Base-by-base conservation (phyloP, 805 yeast species). In the Priceomyces haplophilus region DNA sequence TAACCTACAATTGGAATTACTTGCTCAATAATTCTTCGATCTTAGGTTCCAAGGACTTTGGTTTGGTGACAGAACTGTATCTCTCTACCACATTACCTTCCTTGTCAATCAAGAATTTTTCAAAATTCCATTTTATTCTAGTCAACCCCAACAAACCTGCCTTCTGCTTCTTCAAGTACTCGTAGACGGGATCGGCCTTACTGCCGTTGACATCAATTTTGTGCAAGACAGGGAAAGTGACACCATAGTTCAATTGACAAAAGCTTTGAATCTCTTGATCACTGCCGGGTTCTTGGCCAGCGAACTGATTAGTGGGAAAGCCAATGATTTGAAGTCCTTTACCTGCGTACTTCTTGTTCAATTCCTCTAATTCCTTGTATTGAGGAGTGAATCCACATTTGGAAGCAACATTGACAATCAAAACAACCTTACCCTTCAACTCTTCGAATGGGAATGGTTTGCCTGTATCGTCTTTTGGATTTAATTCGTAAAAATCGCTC, bases 141-240 rank as follows among this genome's bases (percentile, higher is more conserved):
- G 46, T 65, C 48, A 69, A 56, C 0, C 75, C 74, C 52, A 71
- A 56, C 10, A 67, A 41, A 2, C 83, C 83, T 13, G 77, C 56
- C 53, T 76, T 76, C 51, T 77, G 61, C 33, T 67, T 36, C 72
- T 93, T 91, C 62, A 91, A 76, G 71, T 62, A 90, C 56, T 77
- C 69, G 69, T 81, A 91, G 27, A 91, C 89, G 15, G 91, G 88
- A 59, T 86, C 90, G 15, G 88, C 81, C 34, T 80, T 67, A 47
- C 73, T 65, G 40, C 99, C 99, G 62, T 91, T 93, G 53, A 93
- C 98, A 33, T 90, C 89, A 46, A 89, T 64, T 74, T 90, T 91
- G 61, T 78, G 75, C 78, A 91, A 69, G 24, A 91, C 76, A 23
- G 97, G 97, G 83, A 93, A 91, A 13, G 85, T 72, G 33, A 91